Conservation (phyloP, 2,329 filamentous ascomycete species). For the Fusarium sp. region DNA sequence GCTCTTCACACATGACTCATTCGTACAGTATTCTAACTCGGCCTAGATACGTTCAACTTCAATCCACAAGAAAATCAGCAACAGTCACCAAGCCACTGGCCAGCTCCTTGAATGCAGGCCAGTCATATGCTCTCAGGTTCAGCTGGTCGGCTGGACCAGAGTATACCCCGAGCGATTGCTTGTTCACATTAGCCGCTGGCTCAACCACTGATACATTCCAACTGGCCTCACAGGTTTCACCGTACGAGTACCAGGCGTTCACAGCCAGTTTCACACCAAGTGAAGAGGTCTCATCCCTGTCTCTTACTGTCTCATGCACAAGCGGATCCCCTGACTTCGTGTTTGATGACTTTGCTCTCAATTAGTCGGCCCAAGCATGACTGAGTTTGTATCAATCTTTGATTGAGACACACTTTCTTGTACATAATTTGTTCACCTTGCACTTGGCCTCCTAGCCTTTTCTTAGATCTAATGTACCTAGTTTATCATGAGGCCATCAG, state of each 20-base stretch:
- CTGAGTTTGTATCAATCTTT: not conserved
- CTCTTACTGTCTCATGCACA: not conserved
- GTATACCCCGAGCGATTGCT: not conserved
- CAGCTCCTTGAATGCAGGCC: not conserved
- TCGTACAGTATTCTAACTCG: not conserved
- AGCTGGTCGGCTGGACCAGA: conserved; percentile 7
- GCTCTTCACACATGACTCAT: accelerated
- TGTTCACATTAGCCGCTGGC: not conserved
- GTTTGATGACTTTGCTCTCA: not conserved
- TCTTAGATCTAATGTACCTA: too few species aligned
- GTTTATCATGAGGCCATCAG: too few species aligned
- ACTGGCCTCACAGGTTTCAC: accelerated
- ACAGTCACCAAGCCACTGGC: conserved; percentile 13
- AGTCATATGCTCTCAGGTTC: not conserved
- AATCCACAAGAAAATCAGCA: not conserved
- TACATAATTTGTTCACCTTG: too few species aligned
- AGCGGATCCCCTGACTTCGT: not conserved
- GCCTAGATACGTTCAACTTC: conserved; percentile 1
- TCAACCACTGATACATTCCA: accelerated
- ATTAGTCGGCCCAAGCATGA: not conserved
- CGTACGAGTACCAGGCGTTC: not conserved
- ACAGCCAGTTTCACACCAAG: not conserved
- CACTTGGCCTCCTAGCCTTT: too few species aligned
- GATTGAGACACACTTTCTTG: not conserved
- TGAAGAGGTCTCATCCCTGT: not conserved